These are phyloP conservation scores for Russula emetica DNA, from an alignment of 768 basidiomycete species.

Conservation along the genomic window DNA sequence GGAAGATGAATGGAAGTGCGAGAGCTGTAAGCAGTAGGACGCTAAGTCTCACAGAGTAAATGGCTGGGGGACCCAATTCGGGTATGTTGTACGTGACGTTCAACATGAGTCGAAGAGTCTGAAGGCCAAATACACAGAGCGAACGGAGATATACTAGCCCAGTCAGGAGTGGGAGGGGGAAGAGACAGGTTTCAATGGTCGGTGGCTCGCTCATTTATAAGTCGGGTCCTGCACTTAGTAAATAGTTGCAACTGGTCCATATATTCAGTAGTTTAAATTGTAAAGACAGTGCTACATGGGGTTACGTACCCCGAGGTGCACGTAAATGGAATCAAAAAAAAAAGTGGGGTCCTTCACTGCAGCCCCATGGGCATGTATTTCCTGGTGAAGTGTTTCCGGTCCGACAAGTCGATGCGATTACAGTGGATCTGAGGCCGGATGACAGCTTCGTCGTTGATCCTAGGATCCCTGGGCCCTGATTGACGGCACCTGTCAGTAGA, in stretches of 20 bases:
- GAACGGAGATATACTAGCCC: not conserved
- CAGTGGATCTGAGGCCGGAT: not conserved
- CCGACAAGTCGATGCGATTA: not conserved
- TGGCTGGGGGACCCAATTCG: not conserved
- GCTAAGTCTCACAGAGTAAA: conserved; percentile 4
- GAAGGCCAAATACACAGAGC: conserved; percentile 1
- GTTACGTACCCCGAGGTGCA: no score
- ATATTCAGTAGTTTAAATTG: no score
- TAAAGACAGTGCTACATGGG: no score
- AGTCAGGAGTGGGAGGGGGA: not conserved
- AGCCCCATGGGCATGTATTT: not conserved
- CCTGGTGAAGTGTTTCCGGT: not conserved
- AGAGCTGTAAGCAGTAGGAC: conserved; percentile 9
- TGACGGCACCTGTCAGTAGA: not conserved
- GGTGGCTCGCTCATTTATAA: conserved; percentile 2
- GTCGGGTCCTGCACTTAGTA: no score
- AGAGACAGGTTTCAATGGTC: not conserved
- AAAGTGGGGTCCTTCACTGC: not conserved
- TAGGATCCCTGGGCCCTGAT: not conserved
- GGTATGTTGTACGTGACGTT: conserved; percentile 2
- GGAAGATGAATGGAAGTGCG: conserved; percentile 14
- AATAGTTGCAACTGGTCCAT: no score
- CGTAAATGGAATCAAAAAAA: no score
- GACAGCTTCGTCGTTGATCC: not conserved
- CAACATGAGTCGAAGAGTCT: conserved; percentile 4